phyloP scores from a whole-genome alignment of 129 eudicot species.

The Kitagawia praeruptora region DNA sequence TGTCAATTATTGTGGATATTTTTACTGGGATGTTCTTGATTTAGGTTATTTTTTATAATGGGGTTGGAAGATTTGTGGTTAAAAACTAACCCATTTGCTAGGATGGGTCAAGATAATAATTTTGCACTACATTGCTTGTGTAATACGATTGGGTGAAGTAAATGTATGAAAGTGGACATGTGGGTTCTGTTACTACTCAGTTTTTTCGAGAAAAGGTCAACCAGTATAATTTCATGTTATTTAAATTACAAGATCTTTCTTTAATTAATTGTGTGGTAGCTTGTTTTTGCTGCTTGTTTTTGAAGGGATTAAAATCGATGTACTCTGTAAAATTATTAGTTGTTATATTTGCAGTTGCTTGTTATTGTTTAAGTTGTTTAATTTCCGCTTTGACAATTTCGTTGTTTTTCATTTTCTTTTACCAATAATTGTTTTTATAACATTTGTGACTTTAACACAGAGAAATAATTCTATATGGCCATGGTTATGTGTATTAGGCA shows the following conservation, averaged over 20 bases:
- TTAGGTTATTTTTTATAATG: background rate
- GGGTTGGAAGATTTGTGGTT: background rate
- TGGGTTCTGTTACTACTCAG: too few species aligned
- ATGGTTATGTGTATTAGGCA: background rate
- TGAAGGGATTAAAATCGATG: background rate
- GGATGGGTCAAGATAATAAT: background rate
- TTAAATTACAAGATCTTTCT: too few species aligned
- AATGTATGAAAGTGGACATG: conserved; percentile 27
- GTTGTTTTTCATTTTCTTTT: background rate
- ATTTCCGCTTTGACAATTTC: too few species aligned
- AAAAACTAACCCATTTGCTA: too few species aligned
- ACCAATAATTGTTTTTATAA: background rate
- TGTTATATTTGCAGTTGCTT: too few species aligned
- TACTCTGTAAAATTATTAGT: too few species aligned
- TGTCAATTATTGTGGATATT: too few species aligned
- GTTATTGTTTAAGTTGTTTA: too few species aligned
- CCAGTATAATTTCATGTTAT: background rate
- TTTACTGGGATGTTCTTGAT: background rate
- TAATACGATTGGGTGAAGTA: background rate
- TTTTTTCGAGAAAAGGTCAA: background rate
- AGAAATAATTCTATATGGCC: background rate
- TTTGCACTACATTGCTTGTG: background rate
- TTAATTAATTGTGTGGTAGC: too few species aligned
- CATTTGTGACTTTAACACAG: background rate
- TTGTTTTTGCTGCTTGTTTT: too few species aligned